Conservation (phyloP, 2,329 filamentous ascomycete species). For the Diplodia mutila region DNA sequence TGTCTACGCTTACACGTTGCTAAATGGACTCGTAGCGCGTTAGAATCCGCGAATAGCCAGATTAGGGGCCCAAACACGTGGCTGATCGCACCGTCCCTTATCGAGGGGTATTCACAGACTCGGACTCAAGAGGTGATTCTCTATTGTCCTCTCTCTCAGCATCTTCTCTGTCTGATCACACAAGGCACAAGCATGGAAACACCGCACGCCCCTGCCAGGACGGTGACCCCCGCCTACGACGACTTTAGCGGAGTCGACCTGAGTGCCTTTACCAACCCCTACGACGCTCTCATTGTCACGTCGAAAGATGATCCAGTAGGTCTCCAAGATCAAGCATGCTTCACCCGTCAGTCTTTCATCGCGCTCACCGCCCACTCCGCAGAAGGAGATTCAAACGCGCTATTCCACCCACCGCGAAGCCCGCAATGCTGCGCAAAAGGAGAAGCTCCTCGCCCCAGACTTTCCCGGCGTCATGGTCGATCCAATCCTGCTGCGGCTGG, state of each 20-base stretch:
- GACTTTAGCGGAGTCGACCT: constrained; percentile 45
- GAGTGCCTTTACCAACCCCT: constrained; percentile 67
- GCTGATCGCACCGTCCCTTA: background rate
- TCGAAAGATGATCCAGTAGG: constrained; percentile 70
- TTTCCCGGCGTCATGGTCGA: constrained; percentile 78
- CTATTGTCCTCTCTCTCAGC: background rate
- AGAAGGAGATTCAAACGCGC: constrained; percentile 70
- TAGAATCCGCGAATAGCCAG: too few relatives aligned
- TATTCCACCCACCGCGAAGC: constrained; percentile 75
- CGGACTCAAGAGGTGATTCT: background rate
- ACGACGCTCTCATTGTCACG: constrained; percentile 70
- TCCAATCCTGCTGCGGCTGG: constrained; percentile 71
- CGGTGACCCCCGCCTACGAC: constrained; percentile 29
- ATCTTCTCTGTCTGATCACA: background rate
- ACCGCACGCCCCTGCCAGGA: constrained; percentile 10
- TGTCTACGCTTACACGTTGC: background rate
- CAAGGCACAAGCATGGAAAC: constrained; percentile 2
- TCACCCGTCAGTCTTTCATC: background rate
- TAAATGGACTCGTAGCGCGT: background rate
- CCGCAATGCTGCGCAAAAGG: constrained; percentile 75
- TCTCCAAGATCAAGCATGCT: background rate
- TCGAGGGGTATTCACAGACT: background rate
- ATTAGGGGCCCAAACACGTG: background rate
- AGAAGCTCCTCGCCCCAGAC: constrained; percentile 68
- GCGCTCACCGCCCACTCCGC: background rate